A percentile compares a stretch with the other conserved stretches of the same genome.
Evolutionary conservation across 2,329 filamentous ascomycete genomes (phyloP).

Genomic region (Pseudogymnoascus sp.): DNA sequence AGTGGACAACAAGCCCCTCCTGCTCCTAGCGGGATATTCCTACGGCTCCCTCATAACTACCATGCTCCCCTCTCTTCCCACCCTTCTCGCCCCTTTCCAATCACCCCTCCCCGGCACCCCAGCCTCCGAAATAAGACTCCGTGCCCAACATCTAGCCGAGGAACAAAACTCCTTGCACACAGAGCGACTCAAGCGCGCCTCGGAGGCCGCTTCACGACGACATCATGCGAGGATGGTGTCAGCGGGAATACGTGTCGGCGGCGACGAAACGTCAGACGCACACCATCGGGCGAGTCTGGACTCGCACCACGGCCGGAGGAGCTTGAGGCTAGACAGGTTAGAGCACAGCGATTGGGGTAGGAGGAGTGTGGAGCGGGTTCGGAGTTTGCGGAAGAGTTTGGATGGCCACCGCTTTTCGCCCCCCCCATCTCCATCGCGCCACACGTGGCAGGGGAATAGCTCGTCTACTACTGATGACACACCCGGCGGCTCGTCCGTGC

Average conservation of each 20-base stretch:
- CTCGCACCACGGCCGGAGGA: constrained; percentile 13
- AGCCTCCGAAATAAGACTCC: constrained; percentile 59
- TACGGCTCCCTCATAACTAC: constrained; percentile 80
- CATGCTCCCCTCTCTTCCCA: constrained; percentile 52
- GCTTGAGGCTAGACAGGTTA: background rate
- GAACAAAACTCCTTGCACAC: constrained; percentile 39
- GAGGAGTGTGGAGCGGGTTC: constrained; percentile 33
- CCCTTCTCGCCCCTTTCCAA: constrained; percentile 52
- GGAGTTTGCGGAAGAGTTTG: constrained; percentile 20
- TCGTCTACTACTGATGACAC: constrained; percentile 11
- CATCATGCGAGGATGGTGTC: constrained; percentile 15
- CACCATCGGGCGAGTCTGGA: constrained; percentile 31
- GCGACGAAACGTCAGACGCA: constrained; percentile 24
- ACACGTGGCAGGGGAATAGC: constrained; percentile 20
- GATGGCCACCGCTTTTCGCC: constrained; percentile 13
- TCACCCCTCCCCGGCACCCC: constrained; percentile 44
- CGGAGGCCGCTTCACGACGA: constrained; percentile 11
- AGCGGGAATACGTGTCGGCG: constrained; percentile 23
- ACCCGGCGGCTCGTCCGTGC: constrained; percentile 9
- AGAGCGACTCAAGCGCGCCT: constrained; percentile 6
- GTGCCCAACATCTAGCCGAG: constrained; percentile 59
- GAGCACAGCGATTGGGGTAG: constrained; percentile 25
- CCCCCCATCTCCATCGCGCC: constrained; percentile 16
- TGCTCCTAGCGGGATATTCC: constrained; percentile 74
- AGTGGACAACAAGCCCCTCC: constrained; percentile 23